Base-by-base conservation (phyloP, 2,329 filamentous ascomycete species). In the Aspergillus phoenicis region DNA sequence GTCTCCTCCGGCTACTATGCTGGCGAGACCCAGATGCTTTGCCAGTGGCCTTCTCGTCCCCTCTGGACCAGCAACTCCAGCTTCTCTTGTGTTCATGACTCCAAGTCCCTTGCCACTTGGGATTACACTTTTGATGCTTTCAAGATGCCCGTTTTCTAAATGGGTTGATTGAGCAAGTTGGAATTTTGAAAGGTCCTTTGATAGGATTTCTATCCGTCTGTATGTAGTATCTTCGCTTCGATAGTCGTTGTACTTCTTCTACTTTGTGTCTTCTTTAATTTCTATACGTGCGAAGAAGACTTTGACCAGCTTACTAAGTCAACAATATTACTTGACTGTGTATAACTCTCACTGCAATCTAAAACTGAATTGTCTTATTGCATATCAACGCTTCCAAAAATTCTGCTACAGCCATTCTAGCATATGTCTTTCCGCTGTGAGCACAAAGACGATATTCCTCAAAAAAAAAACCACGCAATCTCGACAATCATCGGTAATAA, bases 21-120 rank as follows among this genome's bases (percentile, higher is more conserved):
- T 13, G 73, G 73, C 2, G 68, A 75, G 63, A 75, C 68, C 4
- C 71, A 73, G 63, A 70, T 71, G 71, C 64, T 76, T 20, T 76
- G 74, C 61, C 71, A 71, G 65, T 76, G 73, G 71, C 74, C 74
- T 1, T 60, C 64, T 51, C 66, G 74, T 20, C 73, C 74, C 2
- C 60, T 74, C 5, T 76, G 73, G 73, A n/a, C 45, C 28, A 43
- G 45, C 13, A 62, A 58, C 24, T 22, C 52, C 8, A 57, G 15
- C 15, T 64, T 66, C 33, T 33, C 47, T n/a, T 66, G 64, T 49
- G 64, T 65, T 2, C 28, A 57, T 30, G 63, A 66, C 48, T n/a
- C 62, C 61, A 57, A 62, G 58, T 64, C 61, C 10, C 52, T 65
- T 8, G 61, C 65, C 22, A 62, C 57, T 38, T 66, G 64, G 64